Evolutionary conservation across 768 basidiomycete genomes (phyloP).

Genomic region (Macrolepiota fuliginosa): DNA sequence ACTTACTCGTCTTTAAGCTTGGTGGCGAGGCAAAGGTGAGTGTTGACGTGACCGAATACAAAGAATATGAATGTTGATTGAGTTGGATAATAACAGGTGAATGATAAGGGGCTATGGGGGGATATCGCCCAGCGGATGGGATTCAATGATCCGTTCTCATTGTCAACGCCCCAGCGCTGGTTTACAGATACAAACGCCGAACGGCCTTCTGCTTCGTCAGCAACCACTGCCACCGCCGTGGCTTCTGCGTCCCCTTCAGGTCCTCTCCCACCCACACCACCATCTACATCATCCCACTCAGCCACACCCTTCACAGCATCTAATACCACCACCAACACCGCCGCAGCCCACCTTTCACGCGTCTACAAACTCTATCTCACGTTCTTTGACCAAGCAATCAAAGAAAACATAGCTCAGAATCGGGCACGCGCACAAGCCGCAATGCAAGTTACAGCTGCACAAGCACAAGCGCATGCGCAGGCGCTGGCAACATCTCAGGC

Average conservation of each 20-base stretch:
- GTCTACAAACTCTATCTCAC: slow-evolving; percentile 11
- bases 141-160: slow-evolving; percentile 8
- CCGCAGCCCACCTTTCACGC: slow-evolving; percentile 4
- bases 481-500: background rate
- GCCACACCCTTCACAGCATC: background rate
- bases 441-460: slow-evolving; percentile 4
- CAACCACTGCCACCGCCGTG: background rate
- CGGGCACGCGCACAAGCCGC: slow-evolving; percentile 7
- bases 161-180: slow-evolving; percentile 5
- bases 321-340: background rate
- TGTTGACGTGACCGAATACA: background rate
- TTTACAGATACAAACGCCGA: slow-evolving; percentile 6
- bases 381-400: slow-evolving; percentile 11
- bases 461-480: background rate
- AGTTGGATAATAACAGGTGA: background rate
- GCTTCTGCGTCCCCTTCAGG: background rate
- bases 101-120: slow-evolving; percentile 5
- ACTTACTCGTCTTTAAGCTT: slow-evolving; percentile 1
- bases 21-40: slow-evolving; percentile 10
- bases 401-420: slow-evolving; percentile 10
- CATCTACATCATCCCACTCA: background rate
- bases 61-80: background rate
- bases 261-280: background rate
- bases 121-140: slow-evolving; percentile 7
- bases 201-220: background rate